Percentiles rank a stretch among this genome's conserved stretches.
phyloP scores from a whole-genome alignment of 2,329 filamentous ascomycete species.

The Aspergillus pseudoviridinutans region DNA sequence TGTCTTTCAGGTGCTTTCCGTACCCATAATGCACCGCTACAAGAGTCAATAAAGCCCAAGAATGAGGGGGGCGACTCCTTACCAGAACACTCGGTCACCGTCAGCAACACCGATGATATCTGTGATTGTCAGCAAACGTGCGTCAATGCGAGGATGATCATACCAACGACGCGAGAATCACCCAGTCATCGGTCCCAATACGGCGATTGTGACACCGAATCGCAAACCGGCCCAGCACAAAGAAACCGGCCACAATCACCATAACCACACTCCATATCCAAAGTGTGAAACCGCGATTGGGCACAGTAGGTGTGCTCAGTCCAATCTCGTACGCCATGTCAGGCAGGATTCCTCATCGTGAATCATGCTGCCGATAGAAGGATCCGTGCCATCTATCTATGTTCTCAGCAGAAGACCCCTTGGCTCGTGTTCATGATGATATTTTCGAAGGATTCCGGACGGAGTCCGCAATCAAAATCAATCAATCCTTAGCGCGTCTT shows the following conservation, averaged over 20 bases:
- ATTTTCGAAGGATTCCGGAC: too few species aligned
- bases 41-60: not conserved
- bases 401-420: too few species aligned
- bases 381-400: too few species aligned
- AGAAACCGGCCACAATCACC: constrained; percentile 17
- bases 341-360: not conserved
- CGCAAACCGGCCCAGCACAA: constrained; percentile 15
- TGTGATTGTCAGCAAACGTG: not conserved
- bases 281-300: constrained; percentile 18
- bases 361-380: too few species aligned
- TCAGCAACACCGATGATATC: constrained; percentile 13
- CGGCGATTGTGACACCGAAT: constrained; percentile 15
- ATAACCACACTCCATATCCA: constrained; percentile 20
- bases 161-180: constrained; percentile 19
- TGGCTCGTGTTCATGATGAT: too few species aligned
- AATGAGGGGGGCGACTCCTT: not conserved
- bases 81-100: constrained; percentile 12
- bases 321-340: constrained; percentile 11
- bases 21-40: constrained; percentile 29
- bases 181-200: constrained; percentile 21
- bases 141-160: not conserved
- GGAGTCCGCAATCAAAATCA: too few species aligned
- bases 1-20: constrained; percentile 21
- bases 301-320: constrained; percentile 10
- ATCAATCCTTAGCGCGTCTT: too few species aligned